Evolutionary conservation across 345 rosid genomes (phyloP), one percentile per base, ranked within the genome.

Genomic region (Gynandropsis gynandra): DNA sequence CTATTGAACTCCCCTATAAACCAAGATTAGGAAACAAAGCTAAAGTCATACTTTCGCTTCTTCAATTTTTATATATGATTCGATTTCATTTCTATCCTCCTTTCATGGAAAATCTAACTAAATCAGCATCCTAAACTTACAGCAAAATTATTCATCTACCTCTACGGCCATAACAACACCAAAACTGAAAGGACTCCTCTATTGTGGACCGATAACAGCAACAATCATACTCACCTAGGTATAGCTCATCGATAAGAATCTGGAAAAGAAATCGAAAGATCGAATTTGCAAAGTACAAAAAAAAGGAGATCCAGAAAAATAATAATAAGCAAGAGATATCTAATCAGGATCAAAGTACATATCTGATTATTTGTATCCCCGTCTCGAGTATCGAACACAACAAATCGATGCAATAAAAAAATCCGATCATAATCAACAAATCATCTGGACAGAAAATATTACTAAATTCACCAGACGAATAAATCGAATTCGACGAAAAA

Each of bases 251-350:
- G 19, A 56, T 42, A 41, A 56, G 35, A 50, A 42, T 29, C 53
- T 43, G 63, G 47, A 37, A 54, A 55, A 20, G 20, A 33, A 47
- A 47, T 13, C 27, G 3, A 0, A 40, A 62, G 34, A 53, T 53
- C 41, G 12, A 17, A 39, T 29, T 42, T 31, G 0, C 8, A 14
- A 44, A 35, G 33, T 34, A 4, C 5, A 27, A 41, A 49, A 9
- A 4, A 0, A 41, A 10, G 3, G 46, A 65, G 70, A 65, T 58
- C 70, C 45, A 52, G 40, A 42, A 56, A 17, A 43, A 37, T 15
- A 6, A 11, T 56, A 10, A 49, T 38, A 40, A 56, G 4, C 12
- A 48, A n/a, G 21, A 56, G 21, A 49, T 44, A 58, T 10, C 64
- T 58, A 43, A 59, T 52, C 29, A 64, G 11, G 46, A 32, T 51